A percentile compares a stretch with the other conserved stretches of the same genome.
Conservation (phyloP, 495 filamentous ascomycete genomes). For the Penicillium nucicola region DNA sequence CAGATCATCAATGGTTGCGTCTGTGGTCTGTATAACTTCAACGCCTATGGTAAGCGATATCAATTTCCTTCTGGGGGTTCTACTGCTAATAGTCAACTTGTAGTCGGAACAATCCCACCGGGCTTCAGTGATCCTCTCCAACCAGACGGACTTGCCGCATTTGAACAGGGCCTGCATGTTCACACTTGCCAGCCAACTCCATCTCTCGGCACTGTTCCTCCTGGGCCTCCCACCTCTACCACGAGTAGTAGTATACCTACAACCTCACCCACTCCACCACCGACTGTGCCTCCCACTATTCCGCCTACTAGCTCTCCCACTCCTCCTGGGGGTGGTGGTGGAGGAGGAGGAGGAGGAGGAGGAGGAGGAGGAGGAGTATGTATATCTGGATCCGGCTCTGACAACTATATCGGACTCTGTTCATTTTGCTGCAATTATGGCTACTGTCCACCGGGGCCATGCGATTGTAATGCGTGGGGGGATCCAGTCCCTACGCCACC, state of each 20-base stretch:
- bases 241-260: slow-evolving; percentile 5
- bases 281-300: slow-evolving; percentile 12
- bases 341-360: background rate
- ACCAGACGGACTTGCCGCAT: slow-evolving; percentile 36
- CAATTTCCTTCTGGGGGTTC: no score
- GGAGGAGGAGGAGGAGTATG: slow-evolving; percentile 17
- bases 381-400: slow-evolving; percentile 33
- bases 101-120: slow-evolving; percentile 46
- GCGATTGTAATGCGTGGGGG: slow-evolving; percentile 36
- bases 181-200: slow-evolving; percentile 43
- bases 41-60: slow-evolving; percentile 44
- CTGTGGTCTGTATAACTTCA: slow-evolving; percentile 52
- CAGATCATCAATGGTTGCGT: slow-evolving; percentile 46
- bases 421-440: slow-evolving; percentile 37
- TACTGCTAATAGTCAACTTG: background rate
- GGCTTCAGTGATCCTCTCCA: slow-evolving; percentile 38
- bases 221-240: slow-evolving; percentile 12
- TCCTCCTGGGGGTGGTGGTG: slow-evolving; percentile 3
- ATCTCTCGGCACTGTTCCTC: slow-evolving; percentile 31
- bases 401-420: slow-evolving; percentile 43
- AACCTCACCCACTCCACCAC: slow-evolving; percentile 5
- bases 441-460: slow-evolving; percentile 39
- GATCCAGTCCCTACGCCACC: slow-evolving; percentile 22
- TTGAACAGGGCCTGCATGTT: slow-evolving; percentile 44
- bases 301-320: slow-evolving; percentile 9